These are phyloP conservation scores for Solanum chilense DNA, from an alignment of 257 asterid species.

Conservation along the genomic window DNA sequence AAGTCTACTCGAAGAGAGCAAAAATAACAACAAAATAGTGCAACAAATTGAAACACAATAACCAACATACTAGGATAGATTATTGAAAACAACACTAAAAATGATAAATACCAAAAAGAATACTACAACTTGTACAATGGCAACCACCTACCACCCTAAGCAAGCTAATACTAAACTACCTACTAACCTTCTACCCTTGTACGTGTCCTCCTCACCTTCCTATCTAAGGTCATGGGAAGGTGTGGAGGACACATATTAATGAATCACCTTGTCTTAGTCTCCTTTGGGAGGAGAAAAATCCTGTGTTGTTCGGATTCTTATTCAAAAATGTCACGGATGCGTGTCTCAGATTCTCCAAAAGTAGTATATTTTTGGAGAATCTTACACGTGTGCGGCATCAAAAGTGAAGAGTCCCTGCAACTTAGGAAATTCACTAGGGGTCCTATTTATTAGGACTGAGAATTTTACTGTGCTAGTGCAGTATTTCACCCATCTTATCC, in stretches of 20 bases:
- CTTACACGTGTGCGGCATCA: background rate
- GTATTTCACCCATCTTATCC: background rate
- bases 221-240: background rate
- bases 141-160: background rate
- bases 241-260: background rate
- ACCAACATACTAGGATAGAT: background rate
- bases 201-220: background rate
- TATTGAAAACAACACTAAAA: background rate
- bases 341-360: too few relatives aligned
- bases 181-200: background rate
- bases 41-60: background rate
- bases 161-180: background rate
- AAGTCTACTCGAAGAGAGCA: background rate
- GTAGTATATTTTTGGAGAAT: background rate
- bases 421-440: background rate
- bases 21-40: background rate
- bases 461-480: background rate
- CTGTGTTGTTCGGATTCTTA: background rate
- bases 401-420: background rate
- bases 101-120: background rate
- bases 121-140: background rate
- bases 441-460: background rate
- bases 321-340: too few relatives aligned
- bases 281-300: background rate
- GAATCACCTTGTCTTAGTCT: background rate